Evolutionary conservation across 495 filamentous ascomycete genomes (phyloP), one percentile per base, ranked within the genome.

Genomic region (Aspergillus bertholletiae): DNA sequence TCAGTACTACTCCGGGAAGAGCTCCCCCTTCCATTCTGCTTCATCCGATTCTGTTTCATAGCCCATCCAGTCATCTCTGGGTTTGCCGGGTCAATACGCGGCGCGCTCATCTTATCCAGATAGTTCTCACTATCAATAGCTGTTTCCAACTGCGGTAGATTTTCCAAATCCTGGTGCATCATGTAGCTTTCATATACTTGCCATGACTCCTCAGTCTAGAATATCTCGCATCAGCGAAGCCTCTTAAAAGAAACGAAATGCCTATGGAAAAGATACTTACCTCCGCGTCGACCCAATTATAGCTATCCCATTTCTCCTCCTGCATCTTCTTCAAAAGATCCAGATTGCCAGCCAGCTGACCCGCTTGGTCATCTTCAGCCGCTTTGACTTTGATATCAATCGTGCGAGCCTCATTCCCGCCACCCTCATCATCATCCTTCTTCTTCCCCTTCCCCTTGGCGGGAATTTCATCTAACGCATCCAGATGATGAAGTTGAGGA

Each of bases 401-500:
- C 12, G 84, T 75, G 22, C 83, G 78, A 27, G 86, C 81, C 63
- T 86, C 84, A 18, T 55, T 57, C 27, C 76, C 69, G 21, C 78
- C 68, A 6, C 81, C 74, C 11, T 77, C 76, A 11, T 78, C 73
- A 7, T 65, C 71, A 35, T 76, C 74, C 35, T 78, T 78, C 34
- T 56, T 49, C 47, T 73, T 72, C 5, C 61, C 56, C 41, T 66
- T 55, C 4, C 60, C 66, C 41, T 70, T 71, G 0, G 54, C 64
- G 32, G 63, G 74, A 50, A 68, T 60, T 45, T 88, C 86, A 34
- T 80, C 71, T 40, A 80, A 48, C 0, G 89, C 88, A 66, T 92
- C 89, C 22, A 92, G 62, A 64, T 92, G 88, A 59, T 87, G 83
- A 56, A 89, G 82, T 57, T 91, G 85, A 4, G 89, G 86, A 5